A percentile compares a stretch with the other conserved stretches of the same genome.
Conservation (phyloP, 2,329 filamentous ascomycete genomes). For the Coniochaeta sp. region DNA sequence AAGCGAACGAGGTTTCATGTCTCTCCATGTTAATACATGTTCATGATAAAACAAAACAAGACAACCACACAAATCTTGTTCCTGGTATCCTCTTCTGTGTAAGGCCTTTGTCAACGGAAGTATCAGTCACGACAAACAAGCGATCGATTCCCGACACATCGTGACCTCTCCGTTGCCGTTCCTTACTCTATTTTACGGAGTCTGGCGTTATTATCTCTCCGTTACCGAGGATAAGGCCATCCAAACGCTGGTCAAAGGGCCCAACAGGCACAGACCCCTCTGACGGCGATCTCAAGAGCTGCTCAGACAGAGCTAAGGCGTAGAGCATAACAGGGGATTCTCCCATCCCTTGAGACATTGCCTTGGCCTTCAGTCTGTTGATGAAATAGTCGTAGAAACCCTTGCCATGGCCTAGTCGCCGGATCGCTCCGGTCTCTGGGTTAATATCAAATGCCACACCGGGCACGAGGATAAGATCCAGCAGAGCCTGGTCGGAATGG, state of each 20-base stretch:
- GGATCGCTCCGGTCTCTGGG: constrained; percentile 43
- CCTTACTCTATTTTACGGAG: constrained; percentile 11
- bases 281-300: constrained; percentile 56
- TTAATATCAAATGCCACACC: constrained; percentile 82
- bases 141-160: neutral
- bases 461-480: constrained; percentile 87
- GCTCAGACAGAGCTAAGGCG: constrained; percentile 79
- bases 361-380: constrained; percentile 56
- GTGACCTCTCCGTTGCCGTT: neutral
- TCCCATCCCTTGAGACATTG: constrained; percentile 23
- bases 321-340: constrained; percentile 45
- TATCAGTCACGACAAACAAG: neutral
- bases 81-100: neutral
- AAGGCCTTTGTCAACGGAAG: neutral
- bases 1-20: too few relatives aligned
- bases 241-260: constrained; percentile 69
- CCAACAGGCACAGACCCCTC: constrained; percentile 65
- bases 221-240: constrained; percentile 68
- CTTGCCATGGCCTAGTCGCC: constrained; percentile 84
- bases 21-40: too few relatives aligned
- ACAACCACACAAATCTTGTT: neutral
- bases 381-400: constrained; percentile 97
- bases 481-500: constrained; percentile 34
- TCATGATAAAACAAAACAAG: too few relatives aligned
- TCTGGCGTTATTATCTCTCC: constrained; percentile 43